Evolutionary conservation across 768 basidiomycete species (phyloP), one percentile per base, ranked within the genome.

Genomic region (Boletus edulis): DNA sequence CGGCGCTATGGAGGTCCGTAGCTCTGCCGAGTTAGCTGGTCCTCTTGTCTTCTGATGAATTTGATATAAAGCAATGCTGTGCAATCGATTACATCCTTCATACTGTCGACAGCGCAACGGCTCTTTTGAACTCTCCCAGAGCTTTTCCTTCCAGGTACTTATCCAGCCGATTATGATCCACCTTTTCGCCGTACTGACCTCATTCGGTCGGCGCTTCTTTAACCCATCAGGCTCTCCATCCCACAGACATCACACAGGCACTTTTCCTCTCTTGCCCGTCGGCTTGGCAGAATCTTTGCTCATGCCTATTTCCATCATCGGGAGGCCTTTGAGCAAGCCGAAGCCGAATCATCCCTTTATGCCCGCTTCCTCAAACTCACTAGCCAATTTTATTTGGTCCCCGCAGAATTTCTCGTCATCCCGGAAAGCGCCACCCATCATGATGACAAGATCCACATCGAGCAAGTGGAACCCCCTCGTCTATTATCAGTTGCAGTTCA

Each of bases 261-360:
- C 71, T 97, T 95, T 70, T 80, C 87, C 46, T 92, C 91, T 15
- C 85, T 96, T 22, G 91, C 92, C 18, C 84, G 96, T 0, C 85
- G 96, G 14, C 84, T 98, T 2, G 94, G 94, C 2, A 85, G 96
- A 37, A 94, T 98, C 58, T 98, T 99, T 67, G 91, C 92, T 0
- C 96, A 99, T 71, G 94, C 94, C 2, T 98, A 94, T 76, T 95
- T 88, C 74, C 92, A 94, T 68, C 94, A 96, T 71, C 87, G 91
- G 59, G 94, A 94, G 67, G 84, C 84, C 1, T 96, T 96, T 68
- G 88, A 91, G 61, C 89, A 91, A 67, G 88, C 88, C 31, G 93
- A 95, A 73, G 91, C 85, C 7, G 94, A 97, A 72, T 92, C 89
- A 8, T 89, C 89, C 0, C 77, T 97, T 3, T 95, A 96, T 66